phyloP scores from a whole-genome alignment of 2,329 filamentous ascomycete species.

The Sporothrix variecibatus region DNA sequence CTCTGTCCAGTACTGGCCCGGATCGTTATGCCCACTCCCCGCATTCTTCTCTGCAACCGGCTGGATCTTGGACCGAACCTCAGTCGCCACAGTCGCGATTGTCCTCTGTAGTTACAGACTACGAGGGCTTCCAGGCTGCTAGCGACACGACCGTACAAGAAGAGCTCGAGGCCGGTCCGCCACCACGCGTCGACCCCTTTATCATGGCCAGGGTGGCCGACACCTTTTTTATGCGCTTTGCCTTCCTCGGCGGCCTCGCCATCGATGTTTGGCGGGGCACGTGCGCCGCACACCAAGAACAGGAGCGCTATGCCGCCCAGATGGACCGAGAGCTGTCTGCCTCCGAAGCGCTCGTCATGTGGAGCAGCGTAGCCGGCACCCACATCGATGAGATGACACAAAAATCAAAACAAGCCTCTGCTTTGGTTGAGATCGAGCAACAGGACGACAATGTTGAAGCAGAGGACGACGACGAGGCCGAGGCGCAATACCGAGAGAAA shows the following conservation, averaged over 20 bases:
- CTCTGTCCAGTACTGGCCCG: too few species aligned
- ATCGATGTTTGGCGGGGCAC: constrained; percentile 24
- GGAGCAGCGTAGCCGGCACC: constrained; percentile 21
- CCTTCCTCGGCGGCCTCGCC: constrained; percentile 27
- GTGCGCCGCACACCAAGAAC: background rate
- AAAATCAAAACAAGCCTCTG: background rate
- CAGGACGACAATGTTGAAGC: background rate
- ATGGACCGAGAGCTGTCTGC: constrained; percentile 31
- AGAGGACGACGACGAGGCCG: background rate
- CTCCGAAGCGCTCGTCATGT: constrained; percentile 31
- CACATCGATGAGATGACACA: constrained; percentile 6
- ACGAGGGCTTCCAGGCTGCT: constrained; percentile 29
- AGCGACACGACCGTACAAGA: constrained; percentile 36
- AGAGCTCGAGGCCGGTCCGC: constrained; percentile 30
- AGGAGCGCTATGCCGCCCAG: constrained; percentile 26
- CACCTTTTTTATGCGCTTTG: constrained; percentile 30
- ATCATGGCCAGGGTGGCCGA: constrained; percentile 33
- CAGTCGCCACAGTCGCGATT: constrained; percentile 21
- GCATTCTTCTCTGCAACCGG: constrained; percentile 17
- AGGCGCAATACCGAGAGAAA: constrained; percentile 27
- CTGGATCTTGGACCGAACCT: constrained; percentile 22
- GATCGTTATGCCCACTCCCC: background rate
- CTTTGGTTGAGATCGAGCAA: background rate
- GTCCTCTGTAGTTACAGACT: constrained; percentile 7
- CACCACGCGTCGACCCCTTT: constrained; percentile 31